Evolutionary conservation across 305 asterid species (phyloP).

Genomic region (Fraxinus angustifolia): DNA sequence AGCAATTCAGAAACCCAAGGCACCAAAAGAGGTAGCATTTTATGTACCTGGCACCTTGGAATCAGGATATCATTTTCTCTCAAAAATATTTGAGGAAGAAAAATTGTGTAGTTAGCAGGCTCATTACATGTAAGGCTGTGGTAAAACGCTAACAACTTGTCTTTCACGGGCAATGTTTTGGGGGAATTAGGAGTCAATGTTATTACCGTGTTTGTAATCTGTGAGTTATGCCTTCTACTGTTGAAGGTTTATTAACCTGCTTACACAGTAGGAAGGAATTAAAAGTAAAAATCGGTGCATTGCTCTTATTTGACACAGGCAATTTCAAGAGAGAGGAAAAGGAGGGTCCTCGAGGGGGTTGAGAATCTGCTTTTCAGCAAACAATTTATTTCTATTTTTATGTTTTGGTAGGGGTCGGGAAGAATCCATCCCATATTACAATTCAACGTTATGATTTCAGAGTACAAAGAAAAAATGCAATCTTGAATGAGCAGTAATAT

Average conservation of each 20-base stretch:
- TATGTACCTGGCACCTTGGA: background rate
- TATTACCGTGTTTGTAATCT: background rate
- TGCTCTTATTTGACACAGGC: background rate
- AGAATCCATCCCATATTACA: background rate
- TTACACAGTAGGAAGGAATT: background rate
- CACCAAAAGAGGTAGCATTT: background rate
- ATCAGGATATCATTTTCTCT: background rate
- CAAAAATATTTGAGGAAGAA: background rate
- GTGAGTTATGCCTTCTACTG: background rate
- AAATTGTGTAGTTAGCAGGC: background rate
- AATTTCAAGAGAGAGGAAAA: background rate
- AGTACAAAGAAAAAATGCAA: background rate
- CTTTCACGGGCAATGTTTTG: background rate
- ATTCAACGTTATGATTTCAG: background rate
- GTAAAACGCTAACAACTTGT: background rate
- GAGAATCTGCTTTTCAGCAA: background rate
- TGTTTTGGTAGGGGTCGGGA: background rate
- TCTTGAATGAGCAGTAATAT: background rate
- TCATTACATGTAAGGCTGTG: background rate
- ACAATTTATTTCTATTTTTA: background rate
- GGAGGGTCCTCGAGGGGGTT: background rate
- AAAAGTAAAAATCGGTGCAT: background rate
- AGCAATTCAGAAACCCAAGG: conserved; percentile 11
- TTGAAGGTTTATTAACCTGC: background rate
- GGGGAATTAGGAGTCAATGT: background rate